These are phyloP conservation scores for Fusarium sp. DNA, from an alignment of 2,329 filamentous ascomycete species.

Conservation along the genomic window DNA sequence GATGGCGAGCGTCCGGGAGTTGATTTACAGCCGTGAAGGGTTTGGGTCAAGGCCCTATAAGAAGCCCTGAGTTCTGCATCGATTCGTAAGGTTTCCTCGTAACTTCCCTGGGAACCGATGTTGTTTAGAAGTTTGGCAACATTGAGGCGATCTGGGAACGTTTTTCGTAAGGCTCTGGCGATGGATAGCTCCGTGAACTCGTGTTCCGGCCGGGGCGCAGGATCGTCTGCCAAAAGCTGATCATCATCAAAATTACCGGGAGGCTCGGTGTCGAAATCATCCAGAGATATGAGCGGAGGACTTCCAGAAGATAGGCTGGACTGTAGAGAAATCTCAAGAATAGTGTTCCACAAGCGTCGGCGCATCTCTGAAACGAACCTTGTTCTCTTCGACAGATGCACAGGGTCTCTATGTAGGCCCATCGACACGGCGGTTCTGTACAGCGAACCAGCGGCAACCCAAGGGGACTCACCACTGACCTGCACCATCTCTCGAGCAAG, in stretches of 20 bases:
- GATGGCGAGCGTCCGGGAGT: slow-evolving; percentile 39
- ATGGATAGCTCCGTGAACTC: slow-evolving; percentile 56
- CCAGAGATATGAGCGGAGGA: slow-evolving; percentile 56
- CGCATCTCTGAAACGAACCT: slow-evolving; percentile 59
- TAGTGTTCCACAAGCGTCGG: slow-evolving; percentile 64
- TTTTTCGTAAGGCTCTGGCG: slow-evolving; percentile 56
- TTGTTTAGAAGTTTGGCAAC: slow-evolving; percentile 59
- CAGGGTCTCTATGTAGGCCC: slow-evolving; percentile 64
- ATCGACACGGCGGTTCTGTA: slow-evolving; percentile 61
- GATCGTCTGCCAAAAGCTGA: slow-evolving; percentile 51
- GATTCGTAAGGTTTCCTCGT: slow-evolving; percentile 58
- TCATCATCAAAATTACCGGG: slow-evolving; percentile 65
- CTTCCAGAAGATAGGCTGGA: slow-evolving; percentile 60
- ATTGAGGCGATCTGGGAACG: slow-evolving; percentile 57
- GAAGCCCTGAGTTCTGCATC: slow-evolving; percentile 55
- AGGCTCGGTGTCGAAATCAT: slow-evolving; percentile 61
- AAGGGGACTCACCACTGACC: slow-evolving; percentile 59
- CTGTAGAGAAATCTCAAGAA: slow-evolving; percentile 61
- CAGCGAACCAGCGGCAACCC: slow-evolving; percentile 59
- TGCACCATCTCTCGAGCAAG: slow-evolving; percentile 54
- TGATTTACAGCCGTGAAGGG: slow-evolving; percentile 43
- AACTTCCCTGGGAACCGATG: slow-evolving; percentile 51
- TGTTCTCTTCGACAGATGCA: slow-evolving; percentile 50
- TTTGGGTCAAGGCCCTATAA: slow-evolving; percentile 56
- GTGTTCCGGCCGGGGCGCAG: slow-evolving; percentile 48